Percentiles rank a stretch among this genome's conserved stretches.
phyloP scores from a whole-genome alignment of 2,329 filamentous ascomycete species.

The Hymenoscyphus occultus region DNA sequence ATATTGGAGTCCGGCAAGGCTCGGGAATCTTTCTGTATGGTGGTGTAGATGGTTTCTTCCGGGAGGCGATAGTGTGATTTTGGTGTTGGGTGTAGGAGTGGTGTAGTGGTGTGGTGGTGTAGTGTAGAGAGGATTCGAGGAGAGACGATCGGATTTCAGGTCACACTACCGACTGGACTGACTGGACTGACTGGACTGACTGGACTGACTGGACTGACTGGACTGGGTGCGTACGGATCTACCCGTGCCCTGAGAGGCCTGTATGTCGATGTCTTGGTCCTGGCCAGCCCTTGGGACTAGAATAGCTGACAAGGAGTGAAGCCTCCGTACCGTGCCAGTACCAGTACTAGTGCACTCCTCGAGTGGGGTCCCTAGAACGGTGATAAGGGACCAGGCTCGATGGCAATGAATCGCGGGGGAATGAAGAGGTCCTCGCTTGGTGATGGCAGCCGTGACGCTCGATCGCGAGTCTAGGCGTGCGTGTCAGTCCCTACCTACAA shows the following conservation, averaged over 20 bases:
- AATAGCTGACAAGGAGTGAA: no score
- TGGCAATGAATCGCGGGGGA: neutral
- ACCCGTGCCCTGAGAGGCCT: neutral
- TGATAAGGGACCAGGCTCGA: neutral
- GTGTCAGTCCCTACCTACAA: neutral
- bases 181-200: neutral
- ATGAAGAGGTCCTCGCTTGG: neutral
- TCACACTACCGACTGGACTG: neutral
- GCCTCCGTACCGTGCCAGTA: no score
- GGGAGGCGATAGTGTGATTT: neutral
- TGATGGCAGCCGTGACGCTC: neutral
- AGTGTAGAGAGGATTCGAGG: neutral
- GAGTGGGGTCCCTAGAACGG: neutral
- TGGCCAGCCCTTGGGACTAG: neutral
- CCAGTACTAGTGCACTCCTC: no score
- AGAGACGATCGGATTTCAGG: neutral
- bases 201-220: neutral
- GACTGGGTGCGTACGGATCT: neutral
- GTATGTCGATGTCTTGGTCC: neutral
- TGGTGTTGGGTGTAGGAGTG: neutral
- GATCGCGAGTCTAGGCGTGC: neutral
- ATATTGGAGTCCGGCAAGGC: neutral
- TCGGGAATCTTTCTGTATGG: neutral
- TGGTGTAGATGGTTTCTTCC: neutral
- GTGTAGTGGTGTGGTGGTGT: no score